Conservation (phyloP, 1,284 basidiomycete genomes). For the Exobasidium rhododendri region DNA sequence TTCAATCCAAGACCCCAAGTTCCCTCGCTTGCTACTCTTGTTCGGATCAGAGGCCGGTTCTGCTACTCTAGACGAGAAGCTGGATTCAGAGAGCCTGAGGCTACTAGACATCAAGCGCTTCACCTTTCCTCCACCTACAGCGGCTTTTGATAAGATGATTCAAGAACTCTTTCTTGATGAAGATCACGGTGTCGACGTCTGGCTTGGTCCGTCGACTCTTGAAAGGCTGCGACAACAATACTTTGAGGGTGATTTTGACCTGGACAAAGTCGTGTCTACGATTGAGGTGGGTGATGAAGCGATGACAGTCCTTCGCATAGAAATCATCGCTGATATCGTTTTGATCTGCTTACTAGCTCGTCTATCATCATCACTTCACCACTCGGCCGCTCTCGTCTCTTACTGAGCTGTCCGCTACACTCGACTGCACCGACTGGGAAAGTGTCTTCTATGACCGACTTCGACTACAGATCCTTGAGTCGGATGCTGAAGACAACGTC, state of each 20-base stretch:
- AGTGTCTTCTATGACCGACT: neutral
- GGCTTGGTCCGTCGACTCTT: neutral
- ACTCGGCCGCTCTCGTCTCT: neutral
- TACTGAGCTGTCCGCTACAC: neutral
- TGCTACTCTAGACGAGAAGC: neutral
- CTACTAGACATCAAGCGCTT: constrained; percentile 1
- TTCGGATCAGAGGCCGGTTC: neutral
- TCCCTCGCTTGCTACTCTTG: neutral
- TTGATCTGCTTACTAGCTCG: neutral
- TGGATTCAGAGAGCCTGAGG: neutral
- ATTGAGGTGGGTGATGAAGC: neutral
- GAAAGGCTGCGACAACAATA: neutral
- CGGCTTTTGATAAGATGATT: neutral
- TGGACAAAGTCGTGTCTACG: neutral
- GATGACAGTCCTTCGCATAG: neutral
- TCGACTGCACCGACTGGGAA: neutral
- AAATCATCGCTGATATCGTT: neutral
- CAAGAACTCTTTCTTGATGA: constrained; percentile 1
- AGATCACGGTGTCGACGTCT: neutral
- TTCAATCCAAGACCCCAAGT: too few relatives aligned
- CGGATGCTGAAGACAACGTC: neutral
- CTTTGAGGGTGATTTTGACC: neutral
- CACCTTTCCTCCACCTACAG: neutral
- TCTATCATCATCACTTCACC: constrained; percentile 7
- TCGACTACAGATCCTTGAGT: neutral